A percentile compares a stretch with the other conserved stretches of the same genome.
Conservation (phyloP, 2,329 filamentous ascomycete species). For the Aureobasidium mangrovei region DNA sequence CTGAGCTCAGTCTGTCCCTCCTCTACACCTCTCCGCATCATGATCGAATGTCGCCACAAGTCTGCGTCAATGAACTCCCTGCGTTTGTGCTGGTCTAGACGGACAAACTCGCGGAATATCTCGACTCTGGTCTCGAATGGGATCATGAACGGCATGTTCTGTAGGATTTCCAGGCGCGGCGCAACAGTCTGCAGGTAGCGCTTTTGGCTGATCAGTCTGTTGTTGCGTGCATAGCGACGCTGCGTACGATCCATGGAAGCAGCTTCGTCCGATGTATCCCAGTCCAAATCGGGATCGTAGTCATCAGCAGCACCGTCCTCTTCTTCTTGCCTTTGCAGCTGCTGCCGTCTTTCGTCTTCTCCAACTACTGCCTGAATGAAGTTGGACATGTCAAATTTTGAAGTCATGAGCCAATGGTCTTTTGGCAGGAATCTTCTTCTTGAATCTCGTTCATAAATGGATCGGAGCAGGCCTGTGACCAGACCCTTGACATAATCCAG, state of each 20-base stretch:
- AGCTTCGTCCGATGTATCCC: conserved; percentile 25
- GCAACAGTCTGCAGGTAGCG: conserved; percentile 70
- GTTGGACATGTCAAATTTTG: conserved; percentile 73
- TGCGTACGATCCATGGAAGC: not conserved
- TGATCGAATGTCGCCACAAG: conserved; percentile 53
- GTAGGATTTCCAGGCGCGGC: conserved; percentile 78
- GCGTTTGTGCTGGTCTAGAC: conserved; percentile 64
- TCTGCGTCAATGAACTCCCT: conserved; percentile 62
- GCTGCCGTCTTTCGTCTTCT: conserved; percentile 72
- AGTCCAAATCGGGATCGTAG: conserved; percentile 28
- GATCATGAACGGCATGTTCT: conserved; percentile 95
- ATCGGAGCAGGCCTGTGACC: conserved; percentile 69
- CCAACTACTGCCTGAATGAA: conserved; percentile 80
- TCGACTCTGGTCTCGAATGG: conserved; percentile 85
- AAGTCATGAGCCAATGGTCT: conserved; percentile 93
- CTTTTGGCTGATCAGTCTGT: conserved; percentile 58
- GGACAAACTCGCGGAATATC: conserved; percentile 89
- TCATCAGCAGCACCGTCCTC: conserved; percentile 34
- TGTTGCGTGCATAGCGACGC: conserved; percentile 41
- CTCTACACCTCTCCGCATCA: not conserved
- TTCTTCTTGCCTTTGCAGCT: conserved; percentile 55
- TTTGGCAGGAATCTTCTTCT: conserved; percentile 71
- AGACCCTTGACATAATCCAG: conserved; percentile 71
- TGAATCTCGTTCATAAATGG: conserved; percentile 90
- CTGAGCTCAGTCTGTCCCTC: conserved; percentile 38